Percentiles rank a stretch among this genome's conserved stretches.
Conservation (phyloP, 1,284 basidiomycete genomes). For the Hypsizygus ulmarius region DNA sequence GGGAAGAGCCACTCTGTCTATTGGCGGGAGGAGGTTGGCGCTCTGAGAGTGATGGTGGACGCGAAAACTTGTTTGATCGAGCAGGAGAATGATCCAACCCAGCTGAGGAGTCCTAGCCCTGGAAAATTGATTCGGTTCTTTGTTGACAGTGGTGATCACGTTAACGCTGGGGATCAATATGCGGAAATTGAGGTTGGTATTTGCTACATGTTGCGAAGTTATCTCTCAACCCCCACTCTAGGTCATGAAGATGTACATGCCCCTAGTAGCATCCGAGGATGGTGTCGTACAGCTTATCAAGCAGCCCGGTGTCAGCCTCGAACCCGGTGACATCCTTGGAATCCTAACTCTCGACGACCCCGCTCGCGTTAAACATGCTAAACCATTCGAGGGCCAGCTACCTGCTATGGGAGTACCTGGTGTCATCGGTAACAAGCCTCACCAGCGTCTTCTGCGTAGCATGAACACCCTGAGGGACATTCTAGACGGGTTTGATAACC, state of each 20-base stretch:
- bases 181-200: slow-evolving; percentile 90
- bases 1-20: slow-evolving; percentile 97
- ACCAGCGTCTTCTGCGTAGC: slow-evolving; percentile 83
- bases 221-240: slow-evolving; percentile 25
- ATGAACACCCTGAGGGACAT: slow-evolving; percentile 87
- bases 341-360: slow-evolving; percentile 97
- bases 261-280: slow-evolving; percentile 93
- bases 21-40: slow-evolving; percentile 98
- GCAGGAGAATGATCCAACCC: slow-evolving; percentile 99
- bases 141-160: slow-evolving; percentile 95
- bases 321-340: slow-evolving; percentile 98
- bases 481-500: slow-evolving; percentile 93
- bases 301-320: slow-evolving; percentile 94
- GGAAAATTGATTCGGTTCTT: slow-evolving; percentile 96
- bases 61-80: slow-evolving; percentile 98
- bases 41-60: slow-evolving; percentile 91
- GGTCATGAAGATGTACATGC: slow-evolving; percentile 99
- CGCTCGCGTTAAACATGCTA: slow-evolving; percentile 95
- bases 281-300: slow-evolving; percentile 97
- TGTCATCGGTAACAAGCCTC: slow-evolving; percentile 87
- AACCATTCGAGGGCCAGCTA: slow-evolving; percentile 94
- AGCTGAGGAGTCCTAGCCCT: slow-evolving; percentile 93
- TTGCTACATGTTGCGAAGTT: background rate
- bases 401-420: slow-evolving; percentile 84
- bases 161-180: slow-evolving; percentile 94